Evolutionary conservation across 164 flowering plant genomes (phyloP).

Genomic region (Nymphaea thermarum): DNA sequence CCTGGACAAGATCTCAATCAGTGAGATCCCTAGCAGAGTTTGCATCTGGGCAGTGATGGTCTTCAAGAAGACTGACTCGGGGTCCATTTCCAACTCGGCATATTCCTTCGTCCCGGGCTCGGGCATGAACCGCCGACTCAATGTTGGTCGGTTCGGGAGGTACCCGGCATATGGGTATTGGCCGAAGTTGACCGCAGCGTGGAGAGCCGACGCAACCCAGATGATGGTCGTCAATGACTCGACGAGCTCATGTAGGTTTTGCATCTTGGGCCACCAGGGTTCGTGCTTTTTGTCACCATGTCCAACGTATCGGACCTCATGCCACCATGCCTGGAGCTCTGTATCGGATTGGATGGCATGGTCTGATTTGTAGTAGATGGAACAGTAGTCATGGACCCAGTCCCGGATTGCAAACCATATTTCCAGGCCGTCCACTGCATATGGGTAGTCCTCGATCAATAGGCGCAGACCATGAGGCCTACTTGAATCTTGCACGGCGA

Average conservation of each 20-base stretch:
- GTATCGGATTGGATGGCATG: conserved; percentile 31
- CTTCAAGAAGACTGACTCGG: conserved; percentile 47
- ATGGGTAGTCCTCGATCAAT: conserved; percentile 75
- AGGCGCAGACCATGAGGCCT: conserved; percentile 53
- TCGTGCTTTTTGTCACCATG: conserved; percentile 72
- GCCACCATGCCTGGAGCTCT: conserved; percentile 88
- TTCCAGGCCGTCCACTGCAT: conserved; percentile 76
- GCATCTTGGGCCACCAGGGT: conserved; percentile 77
- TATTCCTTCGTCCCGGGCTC: conserved; percentile 60
- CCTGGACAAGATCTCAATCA: conserved; percentile 69
- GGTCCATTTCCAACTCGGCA: conserved; percentile 46
- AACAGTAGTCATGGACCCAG: conserved; percentile 70
- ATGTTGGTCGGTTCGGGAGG: conserved; percentile 80
- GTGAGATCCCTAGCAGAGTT: conserved; percentile 67
- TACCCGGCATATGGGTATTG: conserved; percentile 83
- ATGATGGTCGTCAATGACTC: conserved; percentile 57
- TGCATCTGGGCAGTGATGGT: conserved; percentile 67
- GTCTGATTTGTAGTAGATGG: conserved; percentile 48
- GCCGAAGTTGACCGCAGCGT: conserved; percentile 85
- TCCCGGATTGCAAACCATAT: conserved; percentile 72
- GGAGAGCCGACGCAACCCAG: conserved; percentile 87
- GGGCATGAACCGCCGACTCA: conserved; percentile 76
- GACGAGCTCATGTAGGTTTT: conserved; percentile 35
- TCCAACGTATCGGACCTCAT: conserved; percentile 49
- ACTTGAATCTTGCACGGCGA: conserved; percentile 48